A percentile compares a stretch with the other conserved stretches of the same genome.
phyloP scores from a whole-genome alignment of 257 asterid genomes.

The Scutellaria baicalensis region DNA sequence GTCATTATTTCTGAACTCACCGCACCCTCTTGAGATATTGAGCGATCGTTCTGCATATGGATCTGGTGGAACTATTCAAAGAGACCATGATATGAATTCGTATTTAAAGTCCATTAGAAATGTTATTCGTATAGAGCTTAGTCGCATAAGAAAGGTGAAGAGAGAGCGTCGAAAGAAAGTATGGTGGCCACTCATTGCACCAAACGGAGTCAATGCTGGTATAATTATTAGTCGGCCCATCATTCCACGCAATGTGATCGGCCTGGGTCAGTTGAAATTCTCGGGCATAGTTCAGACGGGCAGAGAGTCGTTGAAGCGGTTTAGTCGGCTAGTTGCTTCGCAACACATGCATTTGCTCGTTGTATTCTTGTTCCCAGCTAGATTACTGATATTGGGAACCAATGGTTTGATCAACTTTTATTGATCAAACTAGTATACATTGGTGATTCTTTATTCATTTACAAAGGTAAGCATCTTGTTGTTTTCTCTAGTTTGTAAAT shows the following conservation, averaged over 20 bases:
- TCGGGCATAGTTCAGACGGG: conserved; percentile 57
- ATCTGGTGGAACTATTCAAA: conserved; percentile 66
- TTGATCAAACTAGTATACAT: conserved; percentile 16
- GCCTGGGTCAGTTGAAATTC: conserved; percentile 40
- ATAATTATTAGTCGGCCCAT: conserved; percentile 24
- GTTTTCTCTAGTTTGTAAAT: conserved; percentile 30
- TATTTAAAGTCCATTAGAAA: conserved; percentile 56
- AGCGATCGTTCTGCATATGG: conserved; percentile 90
- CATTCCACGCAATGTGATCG: conserved; percentile 22
- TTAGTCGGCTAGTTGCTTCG: conserved; percentile 59
- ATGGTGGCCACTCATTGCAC: conserved; percentile 64
- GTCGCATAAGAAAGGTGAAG: conserved; percentile 43
- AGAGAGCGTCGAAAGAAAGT: conserved; percentile 46
- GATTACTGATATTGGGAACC: conserved; percentile 47
- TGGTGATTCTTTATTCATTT: conserved; percentile 57
- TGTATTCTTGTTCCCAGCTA: conserved; percentile 66
- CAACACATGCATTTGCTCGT: conserved; percentile 81
- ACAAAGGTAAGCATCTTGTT: conserved; percentile 8
- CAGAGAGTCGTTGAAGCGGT: conserved; percentile 55
- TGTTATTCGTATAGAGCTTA: conserved; percentile 66
- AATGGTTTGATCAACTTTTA: conserved; percentile 26
- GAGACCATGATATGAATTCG: conserved; percentile 87
- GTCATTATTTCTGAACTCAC: conserved; percentile 56
- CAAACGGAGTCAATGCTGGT: conserved; percentile 37
- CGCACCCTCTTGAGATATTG: conserved; percentile 92